A percentile compares a stretch with the other conserved stretches of the same genome.
These are phyloP conservation scores for Komagataella mondaviorum DNA, from an alignment of 805 yeast genomes.

Conservation along the genomic window DNA sequence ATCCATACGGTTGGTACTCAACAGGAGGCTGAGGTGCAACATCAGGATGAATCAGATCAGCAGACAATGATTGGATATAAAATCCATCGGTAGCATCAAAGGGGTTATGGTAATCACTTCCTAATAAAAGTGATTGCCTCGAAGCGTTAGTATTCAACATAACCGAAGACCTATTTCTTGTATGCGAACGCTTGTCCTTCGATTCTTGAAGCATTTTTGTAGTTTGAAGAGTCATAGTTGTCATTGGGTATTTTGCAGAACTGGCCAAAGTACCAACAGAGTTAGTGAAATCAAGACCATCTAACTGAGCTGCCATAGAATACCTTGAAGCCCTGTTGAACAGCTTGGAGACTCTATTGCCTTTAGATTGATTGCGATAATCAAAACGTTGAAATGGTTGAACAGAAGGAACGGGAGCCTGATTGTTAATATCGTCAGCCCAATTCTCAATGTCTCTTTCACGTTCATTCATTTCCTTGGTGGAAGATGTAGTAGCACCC, in stretches of 20 bases:
- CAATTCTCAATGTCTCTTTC: constrained; percentile 68
- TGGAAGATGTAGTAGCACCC: constrained; percentile 45
- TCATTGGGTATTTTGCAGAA: not conserved
- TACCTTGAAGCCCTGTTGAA: not conserved
- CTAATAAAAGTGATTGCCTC: not conserved
- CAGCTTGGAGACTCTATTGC: not conserved
- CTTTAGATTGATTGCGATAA: not conserved
- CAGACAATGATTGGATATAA: constrained; percentile 29
- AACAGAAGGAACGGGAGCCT: constrained; percentile 32
- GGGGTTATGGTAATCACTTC: not conserved
- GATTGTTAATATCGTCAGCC: constrained; percentile 51
- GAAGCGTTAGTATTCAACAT: not conserved
- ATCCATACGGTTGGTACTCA: constrained; percentile 76
- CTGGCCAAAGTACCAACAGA: not conserved
- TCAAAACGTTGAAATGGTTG: constrained; percentile 17
- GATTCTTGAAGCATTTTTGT: not conserved
- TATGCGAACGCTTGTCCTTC: not conserved
- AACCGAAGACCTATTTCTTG: not conserved
- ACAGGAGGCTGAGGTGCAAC: constrained; percentile 87
- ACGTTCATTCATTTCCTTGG: constrained; percentile 48
- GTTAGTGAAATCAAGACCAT: not conserved
- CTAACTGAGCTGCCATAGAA: not conserved
- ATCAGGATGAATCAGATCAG: constrained; percentile 56
- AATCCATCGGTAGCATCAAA: not conserved
- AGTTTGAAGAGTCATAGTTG: not conserved